Evolutionary conservation across 2,329 filamentous ascomycete genomes (phyloP).

Genomic region (Aspergillus niger): DNA sequence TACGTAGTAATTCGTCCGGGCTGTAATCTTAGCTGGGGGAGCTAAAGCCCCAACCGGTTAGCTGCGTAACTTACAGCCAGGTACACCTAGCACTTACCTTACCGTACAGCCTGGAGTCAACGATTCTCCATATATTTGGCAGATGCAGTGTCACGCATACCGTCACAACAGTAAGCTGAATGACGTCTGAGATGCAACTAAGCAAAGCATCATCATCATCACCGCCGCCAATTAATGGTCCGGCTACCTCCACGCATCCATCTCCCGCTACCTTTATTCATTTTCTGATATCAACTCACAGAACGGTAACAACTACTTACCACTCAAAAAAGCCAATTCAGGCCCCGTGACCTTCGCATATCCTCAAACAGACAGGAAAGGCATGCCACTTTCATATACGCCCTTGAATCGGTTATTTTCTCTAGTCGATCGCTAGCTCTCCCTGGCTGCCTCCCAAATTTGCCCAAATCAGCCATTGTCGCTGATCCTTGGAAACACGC

Average conservation of each 20-base stretch:
- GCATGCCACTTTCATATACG: conserved; percentile 26
- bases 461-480: conserved; percentile 11
- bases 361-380: conserved; percentile 13
- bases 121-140: not conserved
- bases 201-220: not conserved
- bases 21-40: too few species aligned
- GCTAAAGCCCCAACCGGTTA: not conserved
- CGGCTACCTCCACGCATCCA: not conserved
- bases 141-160: not conserved
- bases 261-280: not conserved
- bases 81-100: not conserved
- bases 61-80: not conserved
- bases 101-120: not conserved
- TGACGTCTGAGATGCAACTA: conserved; percentile 14
- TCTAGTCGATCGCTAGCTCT: conserved; percentile 25
- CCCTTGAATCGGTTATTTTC: conserved; percentile 20
- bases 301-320: not conserved
- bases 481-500: not conserved
- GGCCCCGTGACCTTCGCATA: not conserved
- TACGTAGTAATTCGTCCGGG: not conserved
- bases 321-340: not conserved
- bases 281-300: not conserved
- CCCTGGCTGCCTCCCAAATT: conserved; percentile 12
- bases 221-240: not conserved
- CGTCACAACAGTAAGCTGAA: conserved; percentile 6